Evolutionary conservation across 2,329 filamentous ascomycete species (phyloP), one percentile per base, ranked within the genome.

Genomic region (Leptosphaerulina australis): DNA sequence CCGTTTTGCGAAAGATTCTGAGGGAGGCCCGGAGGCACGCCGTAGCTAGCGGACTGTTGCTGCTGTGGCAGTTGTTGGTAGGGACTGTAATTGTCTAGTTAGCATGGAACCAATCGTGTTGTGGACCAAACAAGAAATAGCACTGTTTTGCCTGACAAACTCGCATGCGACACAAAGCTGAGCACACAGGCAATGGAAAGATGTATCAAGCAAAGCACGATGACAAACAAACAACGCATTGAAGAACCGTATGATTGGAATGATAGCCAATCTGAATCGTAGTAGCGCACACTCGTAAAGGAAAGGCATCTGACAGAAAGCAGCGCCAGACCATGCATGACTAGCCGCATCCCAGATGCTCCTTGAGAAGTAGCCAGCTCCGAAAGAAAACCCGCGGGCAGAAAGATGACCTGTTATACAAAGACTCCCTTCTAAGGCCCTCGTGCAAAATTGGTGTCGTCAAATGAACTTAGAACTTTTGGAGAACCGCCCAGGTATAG

Each of bases 391-490:
- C 62, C 60, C 64, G 65, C 54, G 57, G 60, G 65, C 60, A 69
- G 60, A 62, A 61, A 58, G 53, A 60, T 64, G 63, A 63, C 63
- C 60, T 71, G 68, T 70, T 72, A 68, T 72, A 71, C 69, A 72
- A 68, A 65, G 62, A 63, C 58, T 59, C 60, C 59, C 59, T 55
- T 67, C 57, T 66, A 68, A 62, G 63, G 63, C 63, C 63, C 61
- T 67, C 59, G 60, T 62, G 66, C 62, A 62, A 67, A 53, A 67
- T 68, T 55, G 63, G 62, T 61, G 62, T 67, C 65, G 58, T 70
- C 57, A 69, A 67, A 68, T 66, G 66, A 70, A 66, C 58, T 61
- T 59, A 62, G 56, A 72, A 72, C 68, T 72, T 72, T 73, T 73
- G 59, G 58, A 62, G 56, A 69, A 69, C 68, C 67, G 56, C 67